Base-by-base conservation (phyloP, 768 basidiomycete genomes). In the Rhodosporidiobolus odoratus region DNA sequence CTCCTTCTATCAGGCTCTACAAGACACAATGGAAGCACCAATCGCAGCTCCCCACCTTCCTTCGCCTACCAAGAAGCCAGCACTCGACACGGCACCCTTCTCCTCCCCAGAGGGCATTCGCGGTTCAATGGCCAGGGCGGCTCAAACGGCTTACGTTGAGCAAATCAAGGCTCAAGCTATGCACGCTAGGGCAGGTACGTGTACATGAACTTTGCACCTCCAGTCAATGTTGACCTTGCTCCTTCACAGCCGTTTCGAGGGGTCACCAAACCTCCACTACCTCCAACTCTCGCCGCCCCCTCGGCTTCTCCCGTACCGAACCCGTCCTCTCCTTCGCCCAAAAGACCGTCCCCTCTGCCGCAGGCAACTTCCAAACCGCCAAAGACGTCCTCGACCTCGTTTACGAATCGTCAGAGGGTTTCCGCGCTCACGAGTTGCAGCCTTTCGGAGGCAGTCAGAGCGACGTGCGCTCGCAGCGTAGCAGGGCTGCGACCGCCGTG, bases 291-390 rank as follows among this genome's bases (percentile, higher is more conserved):
- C 71, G 71, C 38, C 66, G 71, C 27, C 66, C 62, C 1, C 66
- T 72, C 58, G 63, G 64, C 34, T 12, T 10, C 30, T 57, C 69
- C 19, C n/a, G 21, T 4, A 70, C 69, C 37, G 64, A 65, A 32
- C 64, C 64, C 52, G 17, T 27, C 59, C 60, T 58, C 38, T 19
- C 7, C 23, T 69, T 69, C 68, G 41, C 58, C 41, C 48, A 48
- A 15, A 21, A 23, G 32, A 50, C 45, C 45, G 1, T 23, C 35
- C 53, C 34, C 3, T 27, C 54, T 30, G 53, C 52, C 62, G 9
- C 53, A 52, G 32, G n/a, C n/a, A 17, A 35, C 32, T 72, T 60
- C 58, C 58, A 60, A 19, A 68, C 62, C 23, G 21, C 9, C 25
- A 23, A n/a, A 25, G 66, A 72, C 17, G 48, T 50, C 32, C 15